Conservation (phyloP, 768 basidiomycete genomes). For the Tricholoma sp. region DNA sequence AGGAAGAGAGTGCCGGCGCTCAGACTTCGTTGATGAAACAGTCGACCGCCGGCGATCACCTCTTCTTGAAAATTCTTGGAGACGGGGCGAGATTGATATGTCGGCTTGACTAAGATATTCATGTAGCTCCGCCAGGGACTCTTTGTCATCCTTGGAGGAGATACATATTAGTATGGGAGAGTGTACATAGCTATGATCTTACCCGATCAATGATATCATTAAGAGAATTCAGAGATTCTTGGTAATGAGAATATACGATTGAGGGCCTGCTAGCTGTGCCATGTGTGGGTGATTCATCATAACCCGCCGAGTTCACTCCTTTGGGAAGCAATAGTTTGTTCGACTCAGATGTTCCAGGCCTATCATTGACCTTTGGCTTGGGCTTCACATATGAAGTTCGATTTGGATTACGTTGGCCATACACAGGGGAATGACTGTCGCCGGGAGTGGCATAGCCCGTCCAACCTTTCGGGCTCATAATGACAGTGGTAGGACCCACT, state of each 20-base stretch:
- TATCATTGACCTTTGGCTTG: conserved; percentile 37
- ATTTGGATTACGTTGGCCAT: conserved; percentile 38
- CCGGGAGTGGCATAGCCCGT: conserved; percentile 12
- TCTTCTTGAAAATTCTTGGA: conserved; percentile 19
- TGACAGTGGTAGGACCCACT: conserved; percentile 15
- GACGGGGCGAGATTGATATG: conserved; percentile 15
- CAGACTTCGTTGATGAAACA: conserved; percentile 42
- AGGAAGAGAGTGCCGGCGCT: conserved; percentile 70
- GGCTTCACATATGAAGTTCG: conserved; percentile 43
- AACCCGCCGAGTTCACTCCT: conserved; percentile 12
- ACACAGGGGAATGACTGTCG: conserved; percentile 15
- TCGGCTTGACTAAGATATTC: conserved; percentile 46
- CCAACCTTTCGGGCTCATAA: conserved; percentile 12
- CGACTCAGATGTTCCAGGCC: conserved; percentile 66
- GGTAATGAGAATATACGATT: conserved; percentile 67
- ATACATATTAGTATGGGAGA: conserved; percentile 3
- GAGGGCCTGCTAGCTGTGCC: conserved; percentile 25
- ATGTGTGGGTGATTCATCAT: background rate
- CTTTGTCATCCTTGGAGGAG: conserved; percentile 64
- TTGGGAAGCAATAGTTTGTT: conserved; percentile 43
- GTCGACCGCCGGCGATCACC: conserved; percentile 28
- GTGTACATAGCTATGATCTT: conserved; percentile 20
- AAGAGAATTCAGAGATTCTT: conserved; percentile 77
- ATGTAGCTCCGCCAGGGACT: conserved; percentile 71
- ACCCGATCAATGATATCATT: conserved; percentile 77